Percentiles rank a stretch among this genome's conserved stretches.
Evolutionary conservation across 2,329 filamentous ascomycete genomes (phyloP).

Genomic region (Monascus ruber): DNA sequence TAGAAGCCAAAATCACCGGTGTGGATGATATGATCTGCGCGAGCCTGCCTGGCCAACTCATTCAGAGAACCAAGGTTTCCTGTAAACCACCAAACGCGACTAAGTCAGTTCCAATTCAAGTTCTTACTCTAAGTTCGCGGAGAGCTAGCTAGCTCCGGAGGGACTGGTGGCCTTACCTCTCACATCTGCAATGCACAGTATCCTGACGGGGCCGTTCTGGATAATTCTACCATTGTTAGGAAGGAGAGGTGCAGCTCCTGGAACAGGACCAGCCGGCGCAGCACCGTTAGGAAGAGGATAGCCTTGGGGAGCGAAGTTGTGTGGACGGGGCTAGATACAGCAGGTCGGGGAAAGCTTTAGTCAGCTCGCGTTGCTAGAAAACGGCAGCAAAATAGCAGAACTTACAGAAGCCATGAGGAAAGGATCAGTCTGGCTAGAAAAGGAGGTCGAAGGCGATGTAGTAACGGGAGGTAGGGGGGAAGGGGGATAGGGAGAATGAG

Average conservation of each 20-base stretch:
- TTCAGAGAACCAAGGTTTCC: conserved; percentile 93
- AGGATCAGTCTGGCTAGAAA: conserved; percentile 2
- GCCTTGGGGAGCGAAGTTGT: conserved; percentile 33
- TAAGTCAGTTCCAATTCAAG: background rate
- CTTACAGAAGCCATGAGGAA: conserved; percentile 38
- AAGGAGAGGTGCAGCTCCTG: conserved; percentile 37
- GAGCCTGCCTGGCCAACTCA: conserved; percentile 86
- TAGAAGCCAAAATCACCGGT: conserved; percentile 99
- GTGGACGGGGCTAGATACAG: conserved; percentile 27
- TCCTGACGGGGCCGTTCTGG: conserved; percentile 35
- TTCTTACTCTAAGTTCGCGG: too few species aligned
- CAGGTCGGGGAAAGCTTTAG: conserved; percentile 1
- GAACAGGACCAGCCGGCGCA: conserved; percentile 27
- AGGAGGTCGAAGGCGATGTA: conserved; percentile 4
- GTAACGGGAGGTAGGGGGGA: conserved; percentile 1
- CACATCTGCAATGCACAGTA: conserved; percentile 41
- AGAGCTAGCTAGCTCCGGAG: background rate
- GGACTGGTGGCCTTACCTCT: conserved; percentile 27
- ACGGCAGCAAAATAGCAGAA: conserved; percentile 7
- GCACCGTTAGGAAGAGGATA: conserved; percentile 38
- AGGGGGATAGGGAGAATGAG: too few species aligned
- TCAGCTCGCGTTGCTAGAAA: conserved; percentile 13
- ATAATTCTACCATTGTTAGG: conserved; percentile 41
- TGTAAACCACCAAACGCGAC: conserved; percentile 27
- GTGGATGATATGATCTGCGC: conserved; percentile 95